Conservation (phyloP, 768 basidiomycete genomes). For the Calocybe gangraenosa region DNA sequence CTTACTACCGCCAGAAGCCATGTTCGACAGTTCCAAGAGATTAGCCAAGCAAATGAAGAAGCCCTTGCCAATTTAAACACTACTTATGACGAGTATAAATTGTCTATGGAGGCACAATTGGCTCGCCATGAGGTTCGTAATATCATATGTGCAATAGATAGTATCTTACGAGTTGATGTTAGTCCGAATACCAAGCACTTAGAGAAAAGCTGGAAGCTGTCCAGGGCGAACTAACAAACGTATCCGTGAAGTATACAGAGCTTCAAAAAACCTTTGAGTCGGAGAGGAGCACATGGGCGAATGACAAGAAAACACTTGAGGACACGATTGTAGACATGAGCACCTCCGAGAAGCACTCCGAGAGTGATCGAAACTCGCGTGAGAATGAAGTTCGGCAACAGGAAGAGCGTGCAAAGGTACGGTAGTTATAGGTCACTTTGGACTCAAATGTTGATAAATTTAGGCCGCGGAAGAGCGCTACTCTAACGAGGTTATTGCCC, state of each 20-base stretch:
- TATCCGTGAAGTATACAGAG: constrained; percentile 48
- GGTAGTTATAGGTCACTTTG: constrained; percentile 3
- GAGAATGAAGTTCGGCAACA: constrained; percentile 64
- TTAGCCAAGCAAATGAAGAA: constrained; percentile 77
- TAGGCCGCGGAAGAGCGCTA: constrained; percentile 80
- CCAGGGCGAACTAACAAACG: constrained; percentile 49
- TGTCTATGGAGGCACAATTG: constrained; percentile 66
- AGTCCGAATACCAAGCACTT: constrained; percentile 65
- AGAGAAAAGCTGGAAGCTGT: constrained; percentile 55
- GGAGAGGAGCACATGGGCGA: constrained; percentile 67
- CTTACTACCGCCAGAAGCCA: constrained; percentile 66
- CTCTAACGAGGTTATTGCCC: constrained; percentile 74
- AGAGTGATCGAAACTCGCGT: constrained; percentile 57
- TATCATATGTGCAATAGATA: background rate
- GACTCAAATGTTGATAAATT: background rate
- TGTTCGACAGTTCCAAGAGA: constrained; percentile 82
- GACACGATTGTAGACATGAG: constrained; percentile 80
- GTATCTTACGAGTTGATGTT: background rate
- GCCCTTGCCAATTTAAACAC: constrained; percentile 65
- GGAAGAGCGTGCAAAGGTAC: constrained; percentile 67
- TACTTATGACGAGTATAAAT: constrained; percentile 79
- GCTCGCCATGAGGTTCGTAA: constrained; percentile 60
- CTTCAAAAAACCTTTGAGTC: constrained; percentile 62
- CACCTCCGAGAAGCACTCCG: constrained; percentile 64
- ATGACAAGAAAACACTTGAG: constrained; percentile 79